Evolutionary conservation across 306 rosid species (phyloP), one percentile per base, ranked within the genome.

Genomic region (Benincasa hispida): DNA sequence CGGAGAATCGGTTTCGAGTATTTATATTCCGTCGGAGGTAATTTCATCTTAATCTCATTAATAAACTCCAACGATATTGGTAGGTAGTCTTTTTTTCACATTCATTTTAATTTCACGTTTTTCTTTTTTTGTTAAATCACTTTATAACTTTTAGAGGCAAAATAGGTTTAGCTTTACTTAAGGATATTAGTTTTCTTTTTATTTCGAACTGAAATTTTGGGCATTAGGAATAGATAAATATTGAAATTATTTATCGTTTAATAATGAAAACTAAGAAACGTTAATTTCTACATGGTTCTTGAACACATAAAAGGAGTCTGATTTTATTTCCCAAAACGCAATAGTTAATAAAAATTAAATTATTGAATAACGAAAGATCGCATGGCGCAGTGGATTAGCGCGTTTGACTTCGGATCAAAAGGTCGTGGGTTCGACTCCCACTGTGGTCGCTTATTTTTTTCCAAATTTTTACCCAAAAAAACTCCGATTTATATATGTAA

Each of bases 361-460:
- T 5, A 41, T 7, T 0, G 0, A 3, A 0, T 25, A 15, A 0
- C n/a, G 47, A 70, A 0, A 8, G 76, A 70, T 58, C 76, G 76
- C 76, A 70, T 70, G 48, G 76, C 59, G 76, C 76, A 70, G 59
- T 70, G 76, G 76, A 70, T 70, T 70, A 70, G 76, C 76, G 59
- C 59, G 76, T 70, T 70, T 70, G 76, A 70, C 76, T 70, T 55
- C 78, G 78, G 78, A 74, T 74, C 78, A 74, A 74, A 74, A 74
- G 78, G 66, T 74, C 78, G 78, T 70, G 76, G 76, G 76, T 70
- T 70, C 59, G 76, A 70, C 76, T 70, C 76, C 76, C 76, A 70
- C 76, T 74, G 78, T 54, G 66, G 48, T 74, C 78, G 78, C 5
- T 32, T 32, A 32, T 0, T 65, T 21, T 62, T 65, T 18, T 32